Conservation (phyloP, 352 stramenopile genomes). For the Globisporangium paddicum region DNA sequence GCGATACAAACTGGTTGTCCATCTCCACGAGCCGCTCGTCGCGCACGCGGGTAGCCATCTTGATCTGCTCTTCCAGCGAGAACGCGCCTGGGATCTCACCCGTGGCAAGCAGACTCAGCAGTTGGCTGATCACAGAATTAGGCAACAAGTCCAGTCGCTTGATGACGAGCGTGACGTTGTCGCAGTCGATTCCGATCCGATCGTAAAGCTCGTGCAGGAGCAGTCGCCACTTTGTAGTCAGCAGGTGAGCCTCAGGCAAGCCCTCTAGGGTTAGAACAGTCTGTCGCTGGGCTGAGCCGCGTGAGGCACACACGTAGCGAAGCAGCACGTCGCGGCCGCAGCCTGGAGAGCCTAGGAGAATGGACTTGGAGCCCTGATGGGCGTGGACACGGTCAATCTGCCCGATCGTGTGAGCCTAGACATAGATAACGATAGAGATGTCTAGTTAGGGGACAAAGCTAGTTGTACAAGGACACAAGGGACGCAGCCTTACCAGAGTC, state of each 20-base stretch:
- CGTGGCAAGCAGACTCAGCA: conserved; percentile 43
- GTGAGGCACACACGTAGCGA: conserved; percentile 23
- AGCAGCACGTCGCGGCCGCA: conserved; percentile 37
- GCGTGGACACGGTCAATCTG: conserved; percentile 40
- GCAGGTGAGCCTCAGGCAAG: conserved; percentile 13
- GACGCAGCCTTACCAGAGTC: conserved; percentile 33
- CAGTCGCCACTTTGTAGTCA: conserved; percentile 31
- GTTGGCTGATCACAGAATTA: conserved; percentile 24
- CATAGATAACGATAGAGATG: neutral
- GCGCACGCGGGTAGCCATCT: conserved; percentile 47
- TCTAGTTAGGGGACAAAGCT: no score
- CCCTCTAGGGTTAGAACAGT: conserved; percentile 27
- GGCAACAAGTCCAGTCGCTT: conserved; percentile 45
- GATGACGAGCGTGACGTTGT: conserved; percentile 54
- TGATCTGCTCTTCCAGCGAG: conserved; percentile 60
- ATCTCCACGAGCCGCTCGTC: conserved; percentile 60
- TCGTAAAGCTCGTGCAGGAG: conserved; percentile 46
- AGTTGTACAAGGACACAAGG: no score
- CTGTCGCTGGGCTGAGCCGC: conserved; percentile 15
- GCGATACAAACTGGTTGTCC: conserved; percentile 27
- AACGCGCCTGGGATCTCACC: conserved; percentile 60
- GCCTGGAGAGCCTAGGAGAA: conserved; percentile 26
- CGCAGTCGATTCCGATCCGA: conserved; percentile 43
- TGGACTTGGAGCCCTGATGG: conserved; percentile 27
- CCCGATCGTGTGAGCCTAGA: conserved; percentile 27